These are phyloP conservation scores for Cryptococcus sp. DNA, from an alignment of 1,284 basidiomycete genomes.

Conservation along the genomic window DNA sequence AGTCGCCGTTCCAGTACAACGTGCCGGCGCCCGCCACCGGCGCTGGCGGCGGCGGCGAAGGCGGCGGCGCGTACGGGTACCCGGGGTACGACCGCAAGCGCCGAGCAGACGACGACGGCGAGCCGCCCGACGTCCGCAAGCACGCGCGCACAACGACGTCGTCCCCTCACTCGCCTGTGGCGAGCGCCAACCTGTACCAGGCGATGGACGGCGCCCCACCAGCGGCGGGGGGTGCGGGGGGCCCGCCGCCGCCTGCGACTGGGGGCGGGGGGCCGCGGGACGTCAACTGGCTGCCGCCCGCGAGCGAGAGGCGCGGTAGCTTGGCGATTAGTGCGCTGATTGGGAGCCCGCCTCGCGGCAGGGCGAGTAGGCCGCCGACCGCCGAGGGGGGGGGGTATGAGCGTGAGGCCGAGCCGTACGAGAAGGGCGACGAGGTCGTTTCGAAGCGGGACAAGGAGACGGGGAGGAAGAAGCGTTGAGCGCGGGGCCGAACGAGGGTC, in stretches of 20 bases:
- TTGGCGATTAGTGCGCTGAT: slow-evolving; percentile 44
- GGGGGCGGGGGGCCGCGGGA: slow-evolving; percentile 16
- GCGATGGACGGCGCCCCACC: slow-evolving; percentile 5
- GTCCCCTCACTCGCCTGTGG: slow-evolving; percentile 9
- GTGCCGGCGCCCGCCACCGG: slow-evolving; percentile 21
- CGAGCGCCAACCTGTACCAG: slow-evolving; percentile 6
- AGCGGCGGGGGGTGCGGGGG: no score
- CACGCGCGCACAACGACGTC: slow-evolving; percentile 8
- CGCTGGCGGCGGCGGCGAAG: not conserved
- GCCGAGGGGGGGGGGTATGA: slow-evolving; percentile 16
- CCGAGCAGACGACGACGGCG: slow-evolving; percentile 29
- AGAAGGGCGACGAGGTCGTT: not conserved
- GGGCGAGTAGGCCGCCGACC: slow-evolving; percentile 26
- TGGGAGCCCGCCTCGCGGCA: slow-evolving; percentile 13
- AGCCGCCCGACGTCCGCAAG: slow-evolving; percentile 17
- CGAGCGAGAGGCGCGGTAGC: slow-evolving; percentile 40
- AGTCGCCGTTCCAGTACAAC: slow-evolving; percentile 48
- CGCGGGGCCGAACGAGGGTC: no score
- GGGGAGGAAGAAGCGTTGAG: not conserved
- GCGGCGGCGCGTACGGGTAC: slow-evolving; percentile 1
- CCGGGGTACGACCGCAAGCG: slow-evolving; percentile 38
- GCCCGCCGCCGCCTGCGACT: no score
- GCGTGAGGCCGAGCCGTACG: not conserved
- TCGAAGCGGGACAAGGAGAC: not conserved
- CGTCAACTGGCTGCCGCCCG: slow-evolving; percentile 40